These are phyloP conservation scores for Arachis hypogaea DNA, from an alignment of 306 rosid species.

Conservation along the genomic window DNA sequence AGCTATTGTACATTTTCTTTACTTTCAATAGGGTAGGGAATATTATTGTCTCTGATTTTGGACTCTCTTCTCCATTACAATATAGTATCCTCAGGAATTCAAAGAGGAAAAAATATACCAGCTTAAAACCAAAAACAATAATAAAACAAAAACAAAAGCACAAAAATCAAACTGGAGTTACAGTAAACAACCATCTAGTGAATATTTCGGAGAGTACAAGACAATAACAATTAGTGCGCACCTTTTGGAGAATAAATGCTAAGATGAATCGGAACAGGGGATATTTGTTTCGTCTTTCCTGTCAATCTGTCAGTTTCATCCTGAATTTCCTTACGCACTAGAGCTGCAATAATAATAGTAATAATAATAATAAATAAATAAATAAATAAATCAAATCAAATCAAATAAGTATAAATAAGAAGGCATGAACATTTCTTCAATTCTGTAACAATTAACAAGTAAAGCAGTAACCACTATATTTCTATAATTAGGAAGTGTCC, in stretches of 20 bases:
- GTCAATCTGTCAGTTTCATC: slow-evolving; percentile 95
- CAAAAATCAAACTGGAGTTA: slow-evolving; percentile 1
- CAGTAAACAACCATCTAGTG: slow-evolving; percentile 30
- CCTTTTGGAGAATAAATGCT: slow-evolving; percentile 97
- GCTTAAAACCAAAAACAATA: neutral
- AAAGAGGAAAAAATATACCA: neutral
- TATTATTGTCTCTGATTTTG: slow-evolving; percentile 4
- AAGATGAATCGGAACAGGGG: slow-evolving; percentile 94
- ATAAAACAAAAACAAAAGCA: neutral
- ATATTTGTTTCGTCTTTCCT: slow-evolving; percentile 83
- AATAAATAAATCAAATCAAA: neutral
- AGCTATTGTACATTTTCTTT: slow-evolving; percentile 20
- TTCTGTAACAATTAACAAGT: slow-evolving; percentile 13
- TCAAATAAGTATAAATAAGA: too few species aligned
- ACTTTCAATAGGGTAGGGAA: slow-evolving; percentile 7
- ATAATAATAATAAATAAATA: slow-evolving; percentile 13
- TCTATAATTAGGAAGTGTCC: neutral
- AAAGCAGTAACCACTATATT: slow-evolving; percentile 5
- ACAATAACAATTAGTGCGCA: slow-evolving; percentile 39
- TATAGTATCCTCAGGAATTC: neutral
- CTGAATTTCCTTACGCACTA: slow-evolving; percentile 89
- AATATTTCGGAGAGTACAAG: neutral
- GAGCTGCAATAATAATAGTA: slow-evolving; percentile 51
- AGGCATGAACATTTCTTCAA: neutral
- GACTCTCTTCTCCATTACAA: neutral